Percentiles rank a stretch among this genome's conserved stretches.
Evolutionary conservation across 805 yeast genomes (phyloP).

Genomic region (Sungouiozyma intestinalis): DNA sequence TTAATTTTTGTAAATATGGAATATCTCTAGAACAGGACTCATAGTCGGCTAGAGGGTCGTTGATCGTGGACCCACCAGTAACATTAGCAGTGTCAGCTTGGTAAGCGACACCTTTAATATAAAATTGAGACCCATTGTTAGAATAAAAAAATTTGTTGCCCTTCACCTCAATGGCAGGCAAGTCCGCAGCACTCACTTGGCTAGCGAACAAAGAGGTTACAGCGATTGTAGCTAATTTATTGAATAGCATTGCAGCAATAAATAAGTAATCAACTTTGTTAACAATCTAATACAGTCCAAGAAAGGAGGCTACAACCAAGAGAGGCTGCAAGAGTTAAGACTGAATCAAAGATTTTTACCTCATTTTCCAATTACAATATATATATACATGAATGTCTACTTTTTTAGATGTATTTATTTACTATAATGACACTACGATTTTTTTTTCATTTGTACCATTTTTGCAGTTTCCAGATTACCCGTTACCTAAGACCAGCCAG

Average conservation of each 20-base stretch:
- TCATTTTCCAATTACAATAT: neutral
- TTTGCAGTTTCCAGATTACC: neutral
- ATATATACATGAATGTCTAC: neutral
- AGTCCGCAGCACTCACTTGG: constrained; percentile 29
- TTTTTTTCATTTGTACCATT: no score
- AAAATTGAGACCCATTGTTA: constrained; percentile 71
- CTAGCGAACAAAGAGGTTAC: constrained; percentile 21
- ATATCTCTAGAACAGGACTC: constrained; percentile 60
- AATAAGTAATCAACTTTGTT: neutral
- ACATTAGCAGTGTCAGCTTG: constrained; percentile 54
- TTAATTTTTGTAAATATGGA: constrained; percentile 51
- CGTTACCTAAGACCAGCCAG: neutral
- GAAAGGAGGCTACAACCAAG: no score
- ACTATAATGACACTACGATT: neutral
- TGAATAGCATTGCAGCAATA: constrained; percentile 27
- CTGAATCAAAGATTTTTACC: neutral
- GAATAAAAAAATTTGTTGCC: constrained; percentile 73
- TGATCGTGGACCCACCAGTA: constrained; percentile 37
- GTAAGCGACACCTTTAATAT: constrained; percentile 70
- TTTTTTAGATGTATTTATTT: no score
- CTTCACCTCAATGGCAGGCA: constrained; percentile 59
- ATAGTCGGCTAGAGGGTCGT: constrained; percentile 62
- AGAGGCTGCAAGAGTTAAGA: no score
- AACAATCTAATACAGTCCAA: no score
- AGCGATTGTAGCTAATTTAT: constrained; percentile 28